Evolutionary conservation across 148 eudicot genomes (phyloP).

Genomic region (Chenopodium berlandieri): DNA sequence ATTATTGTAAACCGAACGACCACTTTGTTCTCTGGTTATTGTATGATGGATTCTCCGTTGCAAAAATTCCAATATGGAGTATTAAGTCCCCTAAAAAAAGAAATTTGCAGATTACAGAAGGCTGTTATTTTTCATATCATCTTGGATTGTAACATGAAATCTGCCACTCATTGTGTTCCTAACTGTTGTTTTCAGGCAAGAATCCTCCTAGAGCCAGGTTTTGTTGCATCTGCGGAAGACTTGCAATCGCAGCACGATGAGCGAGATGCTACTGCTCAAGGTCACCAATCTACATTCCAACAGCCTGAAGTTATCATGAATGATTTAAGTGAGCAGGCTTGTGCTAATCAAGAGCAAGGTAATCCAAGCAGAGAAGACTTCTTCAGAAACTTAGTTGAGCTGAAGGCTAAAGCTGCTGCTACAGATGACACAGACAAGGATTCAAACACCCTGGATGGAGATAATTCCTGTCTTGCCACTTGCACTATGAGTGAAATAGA

Average conservation of each 20-base stretch:
- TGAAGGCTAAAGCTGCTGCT: constrained; percentile 34
- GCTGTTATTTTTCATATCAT: neutral
- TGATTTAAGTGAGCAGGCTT: constrained; percentile 20
- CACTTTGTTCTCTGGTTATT: neutral
- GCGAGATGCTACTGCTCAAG: constrained; percentile 29
- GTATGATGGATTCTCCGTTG: neutral
- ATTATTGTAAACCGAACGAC: neutral
- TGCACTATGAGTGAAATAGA: constrained; percentile 71
- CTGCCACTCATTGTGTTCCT: neutral
- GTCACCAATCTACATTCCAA: constrained; percentile 20
- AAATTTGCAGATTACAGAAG: neutral
- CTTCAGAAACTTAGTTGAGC: constrained; percentile 37
- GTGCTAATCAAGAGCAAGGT: constrained; percentile 36
- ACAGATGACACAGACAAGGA: constrained; percentile 60
- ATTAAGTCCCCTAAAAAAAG: neutral
- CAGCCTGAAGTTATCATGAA: constrained; percentile 31
- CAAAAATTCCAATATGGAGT: neutral
- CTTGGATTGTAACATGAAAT: neutral
- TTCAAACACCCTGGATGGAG: constrained; percentile 59
- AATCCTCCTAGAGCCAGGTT: constrained; percentile 66
- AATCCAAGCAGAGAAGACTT: constrained; percentile 34
- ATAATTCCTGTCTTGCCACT: constrained; percentile 84
- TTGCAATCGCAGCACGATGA: constrained; percentile 34
- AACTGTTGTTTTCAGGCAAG: constrained; percentile 64
- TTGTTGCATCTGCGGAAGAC: constrained; percentile 39